These are phyloP conservation scores for Amaranthus palmeri DNA, from an alignment of 148 eudicot species.

Conservation along the genomic window DNA sequence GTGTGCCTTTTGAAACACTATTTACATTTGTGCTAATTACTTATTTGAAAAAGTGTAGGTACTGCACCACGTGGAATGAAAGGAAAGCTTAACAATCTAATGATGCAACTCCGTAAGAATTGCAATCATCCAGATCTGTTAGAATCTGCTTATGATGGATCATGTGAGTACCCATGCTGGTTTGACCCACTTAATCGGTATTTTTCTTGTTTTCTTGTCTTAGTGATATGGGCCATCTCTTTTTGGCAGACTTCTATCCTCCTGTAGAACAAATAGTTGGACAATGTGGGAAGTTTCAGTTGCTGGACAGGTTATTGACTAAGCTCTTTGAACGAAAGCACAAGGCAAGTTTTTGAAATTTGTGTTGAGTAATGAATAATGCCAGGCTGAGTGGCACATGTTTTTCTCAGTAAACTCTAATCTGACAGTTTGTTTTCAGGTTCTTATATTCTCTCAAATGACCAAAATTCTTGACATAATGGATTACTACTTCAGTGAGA, in stretches of 20 bases:
- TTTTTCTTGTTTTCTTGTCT: not conserved
- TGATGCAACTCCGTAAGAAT: constrained; percentile 94
- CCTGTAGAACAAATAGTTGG: constrained; percentile 82
- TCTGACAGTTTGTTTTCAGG: constrained; percentile 38
- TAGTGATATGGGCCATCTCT: not conserved
- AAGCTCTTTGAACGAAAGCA: constrained; percentile 74
- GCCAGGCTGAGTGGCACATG: not conserved
- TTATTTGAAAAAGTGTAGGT: constrained; percentile 37
- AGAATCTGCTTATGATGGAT: constrained; percentile 73
- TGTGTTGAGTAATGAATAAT: not conserved
- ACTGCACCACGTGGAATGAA: constrained; percentile 63
- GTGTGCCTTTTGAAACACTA: too few species aligned
- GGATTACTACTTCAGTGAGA: constrained; percentile 86
- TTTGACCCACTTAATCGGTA: too few species aligned
- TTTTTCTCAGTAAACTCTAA: not conserved
- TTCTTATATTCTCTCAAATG: constrained; percentile 94
- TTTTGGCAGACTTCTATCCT: constrained; percentile 62
- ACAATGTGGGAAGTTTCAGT: constrained; percentile 86
- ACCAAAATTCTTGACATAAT: constrained; percentile 83
- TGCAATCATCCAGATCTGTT: constrained; percentile 98
- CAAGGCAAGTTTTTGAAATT: constrained; percentile 45
- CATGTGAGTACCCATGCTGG: constrained; percentile 51
- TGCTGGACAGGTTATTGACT: constrained; percentile 69
- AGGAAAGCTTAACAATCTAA: constrained; percentile 73
- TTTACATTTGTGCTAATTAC: constrained; percentile 6